A percentile compares a stretch with the other conserved stretches of the same genome.
Evolutionary conservation across 805 yeast species (phyloP).

Genomic region (Candida caryicola): DNA sequence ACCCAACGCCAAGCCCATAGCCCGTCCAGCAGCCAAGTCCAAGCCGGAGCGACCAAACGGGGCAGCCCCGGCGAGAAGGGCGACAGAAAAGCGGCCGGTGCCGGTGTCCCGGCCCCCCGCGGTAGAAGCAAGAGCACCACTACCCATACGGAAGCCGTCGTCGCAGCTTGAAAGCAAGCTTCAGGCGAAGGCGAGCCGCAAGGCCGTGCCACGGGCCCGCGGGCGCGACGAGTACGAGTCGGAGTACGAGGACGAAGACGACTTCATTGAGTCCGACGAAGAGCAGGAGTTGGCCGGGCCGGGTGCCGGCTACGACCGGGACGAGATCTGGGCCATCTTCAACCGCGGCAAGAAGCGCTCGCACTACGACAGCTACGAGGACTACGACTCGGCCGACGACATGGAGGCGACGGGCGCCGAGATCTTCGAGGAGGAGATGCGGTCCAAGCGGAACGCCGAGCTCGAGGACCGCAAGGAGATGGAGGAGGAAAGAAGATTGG

Average conservation of each 20-base stretch:
- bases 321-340: conserved; percentile 88
- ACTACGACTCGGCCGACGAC: conserved; percentile 55
- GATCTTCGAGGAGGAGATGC: conserved; percentile 75
- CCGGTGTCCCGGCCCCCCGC: no score
- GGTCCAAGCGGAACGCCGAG: conserved; percentile 65
- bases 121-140: conserved; percentile 21
- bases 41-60: background rate
- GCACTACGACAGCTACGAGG: conserved; percentile 43
- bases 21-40: background rate
- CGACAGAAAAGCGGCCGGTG: background rate
- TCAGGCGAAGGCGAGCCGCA: conserved; percentile 22
- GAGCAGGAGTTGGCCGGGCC: conserved; percentile 23
- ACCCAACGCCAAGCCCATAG: background rate
- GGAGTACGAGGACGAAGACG: conserved; percentile 44
- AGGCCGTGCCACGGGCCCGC: conserved; percentile 12
- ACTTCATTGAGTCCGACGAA: conserved; percentile 51
- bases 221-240: conserved; percentile 16
- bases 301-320: conserved; percentile 63
- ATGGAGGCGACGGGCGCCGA: conserved; percentile 97
- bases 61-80: background rate
- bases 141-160: conserved; percentile 58
- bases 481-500: conserved; percentile 49
- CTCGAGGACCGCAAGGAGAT: conserved; percentile 75
- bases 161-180: conserved; percentile 46
- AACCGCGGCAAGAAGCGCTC: conserved; percentile 58